A percentile compares a stretch with the other conserved stretches of the same genome.
Conservation (phyloP, 768 basidiomycete species). For the Tylopilus sp. region DNA sequence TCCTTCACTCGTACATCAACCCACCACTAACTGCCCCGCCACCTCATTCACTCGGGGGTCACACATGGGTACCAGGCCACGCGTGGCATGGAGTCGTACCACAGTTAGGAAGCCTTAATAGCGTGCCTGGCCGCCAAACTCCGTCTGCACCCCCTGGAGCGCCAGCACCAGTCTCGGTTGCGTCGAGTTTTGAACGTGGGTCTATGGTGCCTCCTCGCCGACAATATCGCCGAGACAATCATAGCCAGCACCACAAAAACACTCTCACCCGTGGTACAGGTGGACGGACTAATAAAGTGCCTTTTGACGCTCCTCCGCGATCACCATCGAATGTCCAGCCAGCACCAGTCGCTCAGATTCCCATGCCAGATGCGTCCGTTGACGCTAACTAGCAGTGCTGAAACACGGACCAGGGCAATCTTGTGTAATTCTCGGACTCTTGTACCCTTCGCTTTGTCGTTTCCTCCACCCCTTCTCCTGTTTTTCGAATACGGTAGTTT, state of each 20-base stretch:
- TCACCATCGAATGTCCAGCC: conserved; percentile 16
- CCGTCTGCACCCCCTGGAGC: conserved; percentile 15
- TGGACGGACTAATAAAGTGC: conserved; percentile 19
- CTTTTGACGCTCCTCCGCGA: conserved; percentile 15
- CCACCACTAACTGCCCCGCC: conserved; percentile 18
- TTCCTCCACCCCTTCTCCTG: not conserved
- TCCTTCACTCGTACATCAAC: conserved; percentile 30
- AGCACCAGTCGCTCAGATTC: conserved; percentile 4
- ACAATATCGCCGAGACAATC: conserved; percentile 31
- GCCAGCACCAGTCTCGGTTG: conserved; percentile 8
- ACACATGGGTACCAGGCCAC: conserved; percentile 28
- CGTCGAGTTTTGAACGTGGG: conserved; percentile 22
- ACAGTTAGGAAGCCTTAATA: conserved; percentile 15
- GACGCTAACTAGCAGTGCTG: conserved; percentile 22
- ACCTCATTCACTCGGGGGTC: conserved; percentile 16
- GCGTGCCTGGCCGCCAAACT: conserved; percentile 13
- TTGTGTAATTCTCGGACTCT: not conserved
- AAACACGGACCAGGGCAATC: conserved; percentile 10
- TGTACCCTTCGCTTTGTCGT: conserved; percentile 12
- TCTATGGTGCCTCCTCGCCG: conserved; percentile 24
- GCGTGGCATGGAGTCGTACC: conserved; percentile 22
- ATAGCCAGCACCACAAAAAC: conserved; percentile 27
- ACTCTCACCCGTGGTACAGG: conserved; percentile 17
- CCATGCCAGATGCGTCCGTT: conserved; percentile 6
- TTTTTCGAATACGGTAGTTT: not conserved